Evolutionary conservation across 1,139 yeast species (phyloP).

Genomic region (Nakaseomyces kungkrabaensis): DNA sequence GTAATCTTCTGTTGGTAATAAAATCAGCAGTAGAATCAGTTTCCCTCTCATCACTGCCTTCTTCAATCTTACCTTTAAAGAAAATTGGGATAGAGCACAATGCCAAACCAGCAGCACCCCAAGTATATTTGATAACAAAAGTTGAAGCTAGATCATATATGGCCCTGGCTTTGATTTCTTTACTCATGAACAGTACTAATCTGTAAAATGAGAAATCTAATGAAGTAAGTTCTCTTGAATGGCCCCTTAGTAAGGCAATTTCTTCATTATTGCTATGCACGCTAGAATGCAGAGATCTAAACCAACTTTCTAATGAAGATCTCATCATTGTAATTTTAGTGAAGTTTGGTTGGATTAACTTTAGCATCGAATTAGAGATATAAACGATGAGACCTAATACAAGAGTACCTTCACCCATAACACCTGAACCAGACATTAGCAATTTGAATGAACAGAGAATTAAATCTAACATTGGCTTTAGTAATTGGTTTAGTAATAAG

Average conservation of each 20-base stretch:
- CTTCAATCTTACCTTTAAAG: constrained; percentile 33
- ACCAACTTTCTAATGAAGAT: constrained; percentile 77
- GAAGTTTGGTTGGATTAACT: constrained; percentile 81
- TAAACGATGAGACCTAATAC: constrained; percentile 75
- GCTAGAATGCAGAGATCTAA: constrained; percentile 74
- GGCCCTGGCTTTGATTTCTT: constrained; percentile 69
- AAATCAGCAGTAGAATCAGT: constrained; percentile 61
- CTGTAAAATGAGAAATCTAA: constrained; percentile 76
- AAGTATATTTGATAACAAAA: constrained; percentile 79
- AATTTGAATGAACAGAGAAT: constrained; percentile 75
- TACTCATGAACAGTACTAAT: constrained; percentile 65
- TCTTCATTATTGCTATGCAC: constrained; percentile 75
- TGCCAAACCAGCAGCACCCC: constrained; percentile 92
- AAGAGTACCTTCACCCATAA: constrained; percentile 77
- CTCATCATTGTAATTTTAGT: constrained; percentile 71
- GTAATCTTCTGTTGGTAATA: constrained; percentile 80
- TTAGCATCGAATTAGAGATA: constrained; percentile 61
- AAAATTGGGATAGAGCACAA: constrained; percentile 87
- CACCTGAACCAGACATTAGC: constrained; percentile 46
- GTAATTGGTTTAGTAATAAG: constrained; percentile 71
- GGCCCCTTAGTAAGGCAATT: constrained; percentile 78
- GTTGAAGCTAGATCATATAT: constrained; percentile 69
- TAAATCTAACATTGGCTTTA: constrained; percentile 78
- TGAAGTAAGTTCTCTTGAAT: constrained; percentile 64
- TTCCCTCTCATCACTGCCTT: constrained; percentile 35